Base-by-base conservation (phyloP, 352 stramenopile genomes). In the Globisporangium spiculum region DNA sequence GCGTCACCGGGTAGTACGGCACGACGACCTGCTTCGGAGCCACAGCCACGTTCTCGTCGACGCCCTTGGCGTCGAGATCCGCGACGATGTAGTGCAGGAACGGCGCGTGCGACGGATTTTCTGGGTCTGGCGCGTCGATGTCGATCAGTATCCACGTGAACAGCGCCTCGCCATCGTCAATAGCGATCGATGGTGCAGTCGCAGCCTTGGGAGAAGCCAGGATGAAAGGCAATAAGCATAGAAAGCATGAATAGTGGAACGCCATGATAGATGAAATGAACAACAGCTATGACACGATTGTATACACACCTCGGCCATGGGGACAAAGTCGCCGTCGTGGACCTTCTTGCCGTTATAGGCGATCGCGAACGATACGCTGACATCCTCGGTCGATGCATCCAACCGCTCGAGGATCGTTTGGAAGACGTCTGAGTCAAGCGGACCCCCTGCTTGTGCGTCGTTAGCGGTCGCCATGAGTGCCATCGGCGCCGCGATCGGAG, bases 71-170 rank as follows among this genome's bases (percentile, higher is more conserved):
- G 14, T 18, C 44, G n/a, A 81, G 67, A 32, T 79, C 74, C 12
- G 74, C 68, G 26, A 89, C 67, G 48, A 91, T 89, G 65, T 84
- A 88, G 71, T 93, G 84, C 53, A 93, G 67, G 67, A 90, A 93
- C 44, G 84, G 84, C 52, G 84, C 70, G 66, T 93, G 83, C 1
- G 74, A 76, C 14, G 85, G 81, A 1, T 78, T 69, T 18, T 69
- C 62, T 9, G 85, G 85, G 50, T 83, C 68, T 1, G 85, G 85
- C 12, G 85, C 85, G 67, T 91, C 84, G 30, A 93, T 86, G 63
- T 93, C 85, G 34, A 93, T 65, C 14, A 93, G 76, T 24, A 93
- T 64, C 65, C 74, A 88, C 46, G 81, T 91, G 77, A 87, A 92
- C 22, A 60, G 65, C 26, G 68, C 75, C 4, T 3, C 7, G 67